Conservation (phyloP, 73 alveolate genomes). For the Breviolum minutum region DNA sequence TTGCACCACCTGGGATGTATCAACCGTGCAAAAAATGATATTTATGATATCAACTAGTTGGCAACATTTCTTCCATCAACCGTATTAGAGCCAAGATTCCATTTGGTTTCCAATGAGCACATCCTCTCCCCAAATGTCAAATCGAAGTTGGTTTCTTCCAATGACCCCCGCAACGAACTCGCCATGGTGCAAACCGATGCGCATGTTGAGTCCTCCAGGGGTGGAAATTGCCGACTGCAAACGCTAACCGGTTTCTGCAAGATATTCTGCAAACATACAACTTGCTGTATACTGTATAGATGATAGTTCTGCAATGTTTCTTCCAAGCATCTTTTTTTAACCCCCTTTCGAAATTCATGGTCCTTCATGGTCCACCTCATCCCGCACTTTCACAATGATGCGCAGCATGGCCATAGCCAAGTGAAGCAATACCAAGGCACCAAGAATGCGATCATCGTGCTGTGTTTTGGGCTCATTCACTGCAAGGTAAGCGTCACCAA, state of each 20-base stretch:
- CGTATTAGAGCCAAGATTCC: conserved; percentile 24
- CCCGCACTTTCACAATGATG: conserved; percentile 57
- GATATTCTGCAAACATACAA: too few species aligned
- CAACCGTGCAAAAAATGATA: too few species aligned
- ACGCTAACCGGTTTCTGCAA: too few species aligned
- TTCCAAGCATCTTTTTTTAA: background rate
- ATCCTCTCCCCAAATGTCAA: conserved; percentile 91
- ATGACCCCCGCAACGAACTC: conserved; percentile 77
- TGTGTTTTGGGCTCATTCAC: conserved; percentile 74
- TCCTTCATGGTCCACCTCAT: conserved; percentile 41
- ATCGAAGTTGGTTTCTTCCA: conserved; percentile 73
- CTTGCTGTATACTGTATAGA: background rate
- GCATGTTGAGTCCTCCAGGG: conserved; percentile 33
- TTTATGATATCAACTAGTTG: too few species aligned
- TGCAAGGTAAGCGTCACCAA: conserved; percentile 86
- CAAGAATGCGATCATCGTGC: conserved; percentile 34
- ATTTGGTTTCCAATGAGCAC: conserved; percentile 65
- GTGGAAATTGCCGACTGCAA: background rate
- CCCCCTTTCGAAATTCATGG: background rate
- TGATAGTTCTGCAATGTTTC: background rate
- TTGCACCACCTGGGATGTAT: too few species aligned
- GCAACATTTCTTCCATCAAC: too few species aligned
- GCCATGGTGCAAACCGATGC: conserved; percentile 86
- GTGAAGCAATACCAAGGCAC: conserved; percentile 55
- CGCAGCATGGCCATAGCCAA: conserved; percentile 88